Percentiles rank a stretch among this genome's conserved stretches.
phyloP scores from a whole-genome alignment of 345 rosid species.

The Fremontodendron californicum region DNA sequence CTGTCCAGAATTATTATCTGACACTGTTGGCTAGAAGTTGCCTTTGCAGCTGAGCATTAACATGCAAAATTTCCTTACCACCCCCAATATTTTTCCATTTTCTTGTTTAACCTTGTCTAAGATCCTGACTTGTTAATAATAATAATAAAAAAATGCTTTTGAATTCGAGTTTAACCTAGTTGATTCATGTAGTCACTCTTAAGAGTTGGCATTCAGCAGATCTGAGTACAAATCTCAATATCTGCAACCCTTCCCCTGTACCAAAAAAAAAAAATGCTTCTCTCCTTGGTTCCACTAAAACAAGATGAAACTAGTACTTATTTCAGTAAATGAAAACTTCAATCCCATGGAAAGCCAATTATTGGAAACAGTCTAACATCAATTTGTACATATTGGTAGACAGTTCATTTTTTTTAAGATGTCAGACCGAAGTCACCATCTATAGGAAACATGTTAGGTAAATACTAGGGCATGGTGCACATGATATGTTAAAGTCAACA shows the following conservation, averaged over 20 bases:
- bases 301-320: background rate
- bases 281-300: background rate
- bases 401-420: background rate
- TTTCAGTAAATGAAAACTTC: background rate
- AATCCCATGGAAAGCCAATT: background rate
- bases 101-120: background rate
- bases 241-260: no score
- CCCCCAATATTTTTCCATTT: background rate
- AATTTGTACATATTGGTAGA: background rate
- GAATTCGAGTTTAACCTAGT: no score
- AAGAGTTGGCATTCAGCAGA: no score
- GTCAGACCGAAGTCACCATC: background rate
- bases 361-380: no score
- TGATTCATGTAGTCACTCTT: no score
- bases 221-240: no score
- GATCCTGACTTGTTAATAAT: background rate
- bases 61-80: background rate
- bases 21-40: background rate
- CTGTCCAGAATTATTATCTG: background rate
- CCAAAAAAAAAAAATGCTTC: background rate
- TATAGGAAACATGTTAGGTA: constrained; percentile 18
- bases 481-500: no score
- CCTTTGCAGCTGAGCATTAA: background rate
- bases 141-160: background rate
- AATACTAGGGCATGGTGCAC: constrained; percentile 1